Percentiles rank a stretch among this genome's conserved stretches.
These are phyloP conservation scores for Yarrowia phangngaensis DNA, from an alignment of 805 yeast species.

Conservation along the genomic window DNA sequence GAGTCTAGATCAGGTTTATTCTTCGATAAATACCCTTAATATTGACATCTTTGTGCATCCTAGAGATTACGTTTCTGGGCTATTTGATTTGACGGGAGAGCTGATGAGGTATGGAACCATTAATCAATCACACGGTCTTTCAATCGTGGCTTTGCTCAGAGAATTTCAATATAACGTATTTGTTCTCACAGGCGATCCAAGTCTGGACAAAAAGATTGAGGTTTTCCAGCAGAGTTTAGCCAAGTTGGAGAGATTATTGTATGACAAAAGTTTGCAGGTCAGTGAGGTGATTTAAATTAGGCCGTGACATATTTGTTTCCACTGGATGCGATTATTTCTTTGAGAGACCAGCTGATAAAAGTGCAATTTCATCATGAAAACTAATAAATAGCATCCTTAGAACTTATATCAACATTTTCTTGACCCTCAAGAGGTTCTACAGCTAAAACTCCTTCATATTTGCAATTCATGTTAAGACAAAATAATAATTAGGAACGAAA, in stretches of 20 bases:
- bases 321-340: no score
- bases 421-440: no score
- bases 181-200: conserved; percentile 4
- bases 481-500: no score
- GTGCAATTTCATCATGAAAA: no score
- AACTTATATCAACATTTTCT: no score
- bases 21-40: not conserved
- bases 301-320: no score
- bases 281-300: conserved; percentile 21
- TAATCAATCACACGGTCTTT: conserved; percentile 30
- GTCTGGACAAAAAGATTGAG: conserved; percentile 11
- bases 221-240: conserved; percentile 18
- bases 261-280: conserved; percentile 5
- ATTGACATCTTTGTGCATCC: conserved; percentile 28
- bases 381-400: no score
- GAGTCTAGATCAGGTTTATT: conserved; percentile 26
- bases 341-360: no score
- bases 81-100: conserved; percentile 46
- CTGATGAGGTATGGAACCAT: conserved; percentile 43
- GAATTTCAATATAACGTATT: conserved; percentile 16
- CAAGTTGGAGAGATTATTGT: conserved; percentile 15
- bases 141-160: conserved; percentile 4
- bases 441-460: no score
- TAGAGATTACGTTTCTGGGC: conserved; percentile 43
- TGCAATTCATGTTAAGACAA: no score